phyloP scores from a whole-genome alignment of 2,329 filamentous ascomycete species.

The Cadophora sp. region DNA sequence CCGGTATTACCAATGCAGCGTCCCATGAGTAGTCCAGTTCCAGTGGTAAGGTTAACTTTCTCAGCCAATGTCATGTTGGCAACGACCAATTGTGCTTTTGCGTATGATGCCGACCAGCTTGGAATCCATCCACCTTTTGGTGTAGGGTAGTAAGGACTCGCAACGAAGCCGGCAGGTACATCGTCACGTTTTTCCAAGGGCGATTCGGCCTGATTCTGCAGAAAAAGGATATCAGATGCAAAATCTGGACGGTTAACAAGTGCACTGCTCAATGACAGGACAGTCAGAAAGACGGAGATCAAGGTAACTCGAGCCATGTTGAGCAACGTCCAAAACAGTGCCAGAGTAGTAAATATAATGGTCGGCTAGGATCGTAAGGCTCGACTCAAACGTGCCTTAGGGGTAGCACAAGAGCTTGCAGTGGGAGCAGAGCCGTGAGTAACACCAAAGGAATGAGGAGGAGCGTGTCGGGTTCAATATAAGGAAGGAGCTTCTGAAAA shows the following conservation, averaged over 20 bases:
- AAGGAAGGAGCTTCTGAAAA: neutral
- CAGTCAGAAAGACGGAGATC: constrained; percentile 11
- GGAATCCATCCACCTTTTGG: constrained; percentile 61
- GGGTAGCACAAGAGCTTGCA: neutral
- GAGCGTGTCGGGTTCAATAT: neutral
- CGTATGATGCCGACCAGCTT: constrained; percentile 71
- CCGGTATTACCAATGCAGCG: constrained; percentile 80
- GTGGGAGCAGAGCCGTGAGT: neutral
- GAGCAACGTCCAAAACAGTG: neutral
- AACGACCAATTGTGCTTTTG: constrained; percentile 71
- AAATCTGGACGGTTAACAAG: constrained; percentile 26
- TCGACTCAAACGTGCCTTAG: neutral
- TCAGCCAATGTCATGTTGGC: constrained; percentile 80
- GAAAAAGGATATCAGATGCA: constrained; percentile 20
- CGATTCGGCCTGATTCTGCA: constrained; percentile 11
- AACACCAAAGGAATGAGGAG: neutral
- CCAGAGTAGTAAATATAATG: neutral
- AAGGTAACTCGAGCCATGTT: constrained; percentile 7
- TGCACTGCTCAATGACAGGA: neutral
- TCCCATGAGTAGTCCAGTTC: constrained; percentile 73
- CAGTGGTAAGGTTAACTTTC: constrained; percentile 79
- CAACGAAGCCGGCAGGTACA: constrained; percentile 39
- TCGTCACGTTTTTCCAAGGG: constrained; percentile 30
- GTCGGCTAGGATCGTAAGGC: neutral
- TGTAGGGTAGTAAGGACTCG: constrained; percentile 42